phyloP scores from a whole-genome alignment of 2,329 filamentous ascomycete species.

The Claviceps spartinae region DNA sequence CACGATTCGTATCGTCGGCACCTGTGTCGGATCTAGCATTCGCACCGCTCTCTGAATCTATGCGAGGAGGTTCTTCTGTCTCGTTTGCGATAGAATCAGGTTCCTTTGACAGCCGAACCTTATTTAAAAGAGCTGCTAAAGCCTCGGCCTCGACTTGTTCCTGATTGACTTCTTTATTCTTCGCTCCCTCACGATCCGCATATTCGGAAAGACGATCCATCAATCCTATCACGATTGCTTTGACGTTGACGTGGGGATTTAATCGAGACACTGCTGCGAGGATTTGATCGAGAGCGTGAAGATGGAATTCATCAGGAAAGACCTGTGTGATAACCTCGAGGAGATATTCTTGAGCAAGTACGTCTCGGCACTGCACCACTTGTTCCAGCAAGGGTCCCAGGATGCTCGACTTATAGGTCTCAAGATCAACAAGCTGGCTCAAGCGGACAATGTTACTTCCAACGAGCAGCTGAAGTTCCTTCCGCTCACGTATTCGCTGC shows the following conservation, averaged over 20 bases:
- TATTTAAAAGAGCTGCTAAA: constrained; percentile 62
- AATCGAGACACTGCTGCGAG: constrained; percentile 83
- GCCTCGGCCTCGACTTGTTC: constrained; percentile 76
- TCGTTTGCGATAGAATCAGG: constrained; percentile 7
- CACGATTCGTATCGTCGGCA: constrained; percentile 15
- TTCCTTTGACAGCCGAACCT: constrained; percentile 56
- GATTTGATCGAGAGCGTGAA: constrained; percentile 92
- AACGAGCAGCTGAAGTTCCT: constrained; percentile 88
- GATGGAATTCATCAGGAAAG: constrained; percentile 95
- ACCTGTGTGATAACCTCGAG: constrained; percentile 98
- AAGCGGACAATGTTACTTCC: constrained; percentile 92
- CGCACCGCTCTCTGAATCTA: constrained; percentile 20
- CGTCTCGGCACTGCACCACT: constrained; percentile 94
- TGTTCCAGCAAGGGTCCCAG: constrained; percentile 83
- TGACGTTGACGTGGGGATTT: constrained; percentile 94
- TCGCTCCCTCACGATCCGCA: constrained; percentile 74
- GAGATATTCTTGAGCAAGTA: constrained; percentile 92
- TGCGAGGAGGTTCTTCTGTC: constrained; percentile 16
- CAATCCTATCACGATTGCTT: constrained; percentile 91
- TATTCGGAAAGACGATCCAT: constrained; percentile 96
- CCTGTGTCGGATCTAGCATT: constrained; percentile 19
- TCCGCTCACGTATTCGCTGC: constrained; percentile 82
- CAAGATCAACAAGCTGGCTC: constrained; percentile 89
- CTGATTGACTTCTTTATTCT: constrained; percentile 55
- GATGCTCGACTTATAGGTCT: constrained; percentile 85